Conservation (phyloP, 306 rosid species). For the Cucumis cinereus region DNA sequence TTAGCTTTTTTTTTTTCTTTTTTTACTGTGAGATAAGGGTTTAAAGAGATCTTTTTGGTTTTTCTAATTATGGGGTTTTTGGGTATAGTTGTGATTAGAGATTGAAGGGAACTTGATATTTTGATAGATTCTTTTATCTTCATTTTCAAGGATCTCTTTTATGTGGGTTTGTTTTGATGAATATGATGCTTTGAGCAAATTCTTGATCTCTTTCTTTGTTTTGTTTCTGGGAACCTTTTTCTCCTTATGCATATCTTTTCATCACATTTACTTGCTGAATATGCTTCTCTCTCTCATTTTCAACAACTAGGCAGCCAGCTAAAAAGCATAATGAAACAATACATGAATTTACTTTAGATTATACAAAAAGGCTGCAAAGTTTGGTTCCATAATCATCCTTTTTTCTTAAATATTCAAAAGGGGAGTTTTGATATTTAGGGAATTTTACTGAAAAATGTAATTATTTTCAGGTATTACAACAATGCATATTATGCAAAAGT, state of each 20-base stretch:
- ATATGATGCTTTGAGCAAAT: background rate
- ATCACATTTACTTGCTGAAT: background rate
- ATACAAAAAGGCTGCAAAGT: background rate
- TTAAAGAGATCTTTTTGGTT: background rate
- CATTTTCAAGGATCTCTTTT: background rate
- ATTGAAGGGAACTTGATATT: background rate
- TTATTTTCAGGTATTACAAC: slow-evolving; percentile 60
- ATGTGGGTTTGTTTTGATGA: background rate
- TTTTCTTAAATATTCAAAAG: background rate
- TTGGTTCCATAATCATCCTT: background rate
- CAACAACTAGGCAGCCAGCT: background rate
- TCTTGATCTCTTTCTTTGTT: background rate
- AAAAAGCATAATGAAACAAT: background rate
- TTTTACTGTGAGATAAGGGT: background rate
- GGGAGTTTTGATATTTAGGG: background rate
- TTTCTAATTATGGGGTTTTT: background rate
- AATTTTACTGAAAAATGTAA: background rate
- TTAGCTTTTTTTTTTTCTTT: background rate
- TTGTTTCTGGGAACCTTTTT: background rate
- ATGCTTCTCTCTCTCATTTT: background rate
- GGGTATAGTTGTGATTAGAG: background rate
- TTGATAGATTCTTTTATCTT: background rate
- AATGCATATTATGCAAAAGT: slow-evolving; percentile 97
- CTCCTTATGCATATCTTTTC: background rate
- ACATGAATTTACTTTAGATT: background rate